Base-by-base conservation (phyloP, 2,329 filamentous ascomycete species). In the Botryotinia globosa region DNA sequence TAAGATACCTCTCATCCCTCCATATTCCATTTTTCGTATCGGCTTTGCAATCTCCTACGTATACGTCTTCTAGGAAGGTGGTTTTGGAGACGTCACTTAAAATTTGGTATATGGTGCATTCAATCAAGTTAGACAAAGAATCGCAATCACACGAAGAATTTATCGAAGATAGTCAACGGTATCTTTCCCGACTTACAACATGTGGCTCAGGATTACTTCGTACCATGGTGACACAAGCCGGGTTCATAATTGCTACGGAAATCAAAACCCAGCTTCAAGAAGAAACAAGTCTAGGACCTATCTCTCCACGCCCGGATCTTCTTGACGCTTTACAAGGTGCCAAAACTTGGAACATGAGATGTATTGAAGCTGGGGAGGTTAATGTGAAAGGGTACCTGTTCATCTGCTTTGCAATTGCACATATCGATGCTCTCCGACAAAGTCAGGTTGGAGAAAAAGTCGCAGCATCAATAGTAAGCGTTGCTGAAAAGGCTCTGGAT, bases 1-100 rank as follows among this genome's bases (percentile, higher is more conserved):
- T 86, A 39, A 85, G 87, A 14, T 89, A 87, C 76, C 79, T 90
- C 4, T 81, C 87, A 9, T 82, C 85, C 0, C 82, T 91, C 0
- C 89, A 92, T 76, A 81, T 86, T 3, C 86, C 86, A 0, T 89
- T 84, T 76, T 84, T 85, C 39, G 79, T 78, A 0, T 77, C 81
- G 0, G 81, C 84, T 1, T 78, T 84, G 3, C 78, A 79, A 0
- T 81, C 87, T 7, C 81, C 84, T 1, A 77, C 81, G 4, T 88
- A 85, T 73, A 85, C 86, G 0, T 88, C 84, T 73, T 87, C 87
- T 0, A 80, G 85, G 1, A 86, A 84, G 61, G 82, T 84, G 0
- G 80, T 84, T 0, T 75, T 87, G 9, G 87, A 89, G 10, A 81
- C 82, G 0, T 81, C 85, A 0, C 80, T 87, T 22, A 85, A 85